Conservation (phyloP, 164 flowering plant genomes). For the Cinnamomum micranthum region DNA sequence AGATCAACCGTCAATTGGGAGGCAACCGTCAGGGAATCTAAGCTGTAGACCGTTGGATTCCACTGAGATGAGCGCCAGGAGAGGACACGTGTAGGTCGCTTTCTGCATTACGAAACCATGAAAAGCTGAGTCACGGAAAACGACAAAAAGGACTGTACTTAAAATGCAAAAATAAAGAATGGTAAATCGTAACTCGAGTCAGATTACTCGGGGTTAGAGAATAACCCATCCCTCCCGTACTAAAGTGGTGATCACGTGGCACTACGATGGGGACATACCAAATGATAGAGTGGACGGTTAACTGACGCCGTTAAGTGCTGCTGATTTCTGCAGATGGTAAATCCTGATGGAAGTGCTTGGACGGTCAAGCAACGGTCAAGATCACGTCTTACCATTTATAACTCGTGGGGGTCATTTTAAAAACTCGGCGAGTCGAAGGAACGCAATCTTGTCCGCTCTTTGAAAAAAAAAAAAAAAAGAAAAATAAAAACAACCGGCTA, state of each 20-base stretch:
- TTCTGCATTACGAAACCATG: constrained; percentile 19
- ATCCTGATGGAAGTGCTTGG: neutral
- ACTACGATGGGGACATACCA: neutral
- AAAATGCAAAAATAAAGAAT: constrained; percentile 4
- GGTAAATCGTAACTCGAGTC: constrained; percentile 16
- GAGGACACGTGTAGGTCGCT: constrained; percentile 25
- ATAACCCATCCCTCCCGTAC: neutral
- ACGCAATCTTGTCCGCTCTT: neutral
- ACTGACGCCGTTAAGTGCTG: constrained; percentile 14
- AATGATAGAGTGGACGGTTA: neutral
- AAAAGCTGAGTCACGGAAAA: constrained; percentile 34
- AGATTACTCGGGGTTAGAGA: constrained; percentile 8
- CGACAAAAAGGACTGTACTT: constrained; percentile 31
- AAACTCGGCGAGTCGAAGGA: neutral
- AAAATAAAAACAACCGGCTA: too few relatives aligned
- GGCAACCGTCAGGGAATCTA: constrained; percentile 19
- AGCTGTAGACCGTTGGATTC: constrained; percentile 7
- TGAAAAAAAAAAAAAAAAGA: too few relatives aligned
- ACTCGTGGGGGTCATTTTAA: neutral
- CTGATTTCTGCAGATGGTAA: neutral
- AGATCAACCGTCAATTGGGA: constrained; percentile 10
- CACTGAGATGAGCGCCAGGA: constrained; percentile 1
- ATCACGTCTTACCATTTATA: neutral
- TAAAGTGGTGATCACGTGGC: constrained; percentile 19
- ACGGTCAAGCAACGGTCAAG: constrained; percentile 9